Evolutionary conservation across 495 filamentous ascomycete genomes (phyloP).

Genomic region (Thermochaetoides thermophila): DNA sequence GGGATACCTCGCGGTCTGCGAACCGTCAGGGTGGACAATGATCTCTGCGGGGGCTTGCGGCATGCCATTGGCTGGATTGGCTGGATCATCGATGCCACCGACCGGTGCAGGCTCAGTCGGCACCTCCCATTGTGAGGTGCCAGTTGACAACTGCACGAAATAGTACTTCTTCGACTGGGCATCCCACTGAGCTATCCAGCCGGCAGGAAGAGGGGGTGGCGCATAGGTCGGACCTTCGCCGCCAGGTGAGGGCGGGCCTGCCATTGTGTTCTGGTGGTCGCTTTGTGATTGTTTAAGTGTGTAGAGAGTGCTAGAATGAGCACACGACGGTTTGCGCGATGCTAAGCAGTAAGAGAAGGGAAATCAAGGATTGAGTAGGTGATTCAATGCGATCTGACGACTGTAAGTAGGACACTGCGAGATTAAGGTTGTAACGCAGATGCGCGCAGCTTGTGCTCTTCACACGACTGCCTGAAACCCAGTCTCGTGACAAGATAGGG

Average conservation of each 20-base stretch:
- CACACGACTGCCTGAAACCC: too few species aligned
- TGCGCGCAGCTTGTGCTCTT: too few species aligned
- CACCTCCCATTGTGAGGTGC: slow-evolving; percentile 63
- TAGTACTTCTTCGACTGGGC: slow-evolving; percentile 59
- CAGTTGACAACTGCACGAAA: slow-evolving; percentile 63
- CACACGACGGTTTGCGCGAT: too few species aligned
- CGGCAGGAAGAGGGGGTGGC: slow-evolving; percentile 53
- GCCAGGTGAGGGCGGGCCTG: slow-evolving; percentile 40
- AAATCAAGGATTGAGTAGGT: too few species aligned
- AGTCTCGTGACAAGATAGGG: too few species aligned
- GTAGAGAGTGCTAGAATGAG: background rate
- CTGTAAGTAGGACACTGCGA: too few species aligned
- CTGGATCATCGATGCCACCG: slow-evolving; percentile 31
- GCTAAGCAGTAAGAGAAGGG: too few species aligned
- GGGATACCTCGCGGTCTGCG: slow-evolving; percentile 31
- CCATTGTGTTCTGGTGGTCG: too few species aligned
- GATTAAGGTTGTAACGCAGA: too few species aligned
- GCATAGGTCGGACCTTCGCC: slow-evolving; percentile 56
- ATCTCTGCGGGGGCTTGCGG: too few species aligned
- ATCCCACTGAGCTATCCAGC: slow-evolving; percentile 80
- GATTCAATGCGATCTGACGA: too few species aligned
- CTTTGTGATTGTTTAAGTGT: background rate
- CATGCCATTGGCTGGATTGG: slow-evolving; percentile 13
- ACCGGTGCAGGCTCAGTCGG: slow-evolving; percentile 49
- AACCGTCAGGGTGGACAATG: slow-evolving; percentile 38